Evolutionary conservation across 805 yeast species (phyloP), one percentile per base, ranked within the genome.

Genomic region (Candida lessepsii): DNA sequence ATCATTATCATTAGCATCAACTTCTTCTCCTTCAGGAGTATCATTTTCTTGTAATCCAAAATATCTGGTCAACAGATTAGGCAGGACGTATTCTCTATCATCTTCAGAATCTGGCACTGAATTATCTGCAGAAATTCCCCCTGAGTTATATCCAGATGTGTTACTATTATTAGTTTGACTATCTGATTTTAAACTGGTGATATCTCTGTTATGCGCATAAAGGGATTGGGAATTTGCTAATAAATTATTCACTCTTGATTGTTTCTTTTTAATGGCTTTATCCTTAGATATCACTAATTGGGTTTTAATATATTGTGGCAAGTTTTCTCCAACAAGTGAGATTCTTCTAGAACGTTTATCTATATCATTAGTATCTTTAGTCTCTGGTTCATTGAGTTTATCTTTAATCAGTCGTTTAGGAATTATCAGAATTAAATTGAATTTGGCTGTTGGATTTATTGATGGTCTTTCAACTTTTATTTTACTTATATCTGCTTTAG

Each of bases 31-130:
- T n/a, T 29, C 39, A 1, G 44, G 35, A n/a, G 25, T 53, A 1
- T 46, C 61, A 1, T 47, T 61, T 15, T 55, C 57, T 15, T 55
- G 56, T 13, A 44, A 34, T 4, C 53, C 67, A 31, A 57, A 57
- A 35, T 54, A 60, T 30, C 51, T 52, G 3, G 66, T 58, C 33
- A 67, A 48, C 63, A 58, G 64, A 35, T 56, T 56, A 9, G 74
- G 72, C 71, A 63, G 70, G 16, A 67, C 57, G 44, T 68, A 67
- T 43, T 67, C 70, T 37, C 53, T 59, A 33, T 49, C 54, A 33
- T 49, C 53, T 14, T 39, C 48, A 19, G 50, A 57, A 33, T 46
- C 38, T 6, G n/a, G n/a, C n/a, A n/a, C n/a, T n/a, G 38, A 42
- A 18, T 14, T 29, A 11, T 3, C 11, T 4, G 20, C 31, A 9